A percentile compares a stretch with the other conserved stretches of the same genome.
Evolutionary conservation across 1,284 basidiomycete species (phyloP).

Genomic region (Ustilago vetiveriae): DNA sequence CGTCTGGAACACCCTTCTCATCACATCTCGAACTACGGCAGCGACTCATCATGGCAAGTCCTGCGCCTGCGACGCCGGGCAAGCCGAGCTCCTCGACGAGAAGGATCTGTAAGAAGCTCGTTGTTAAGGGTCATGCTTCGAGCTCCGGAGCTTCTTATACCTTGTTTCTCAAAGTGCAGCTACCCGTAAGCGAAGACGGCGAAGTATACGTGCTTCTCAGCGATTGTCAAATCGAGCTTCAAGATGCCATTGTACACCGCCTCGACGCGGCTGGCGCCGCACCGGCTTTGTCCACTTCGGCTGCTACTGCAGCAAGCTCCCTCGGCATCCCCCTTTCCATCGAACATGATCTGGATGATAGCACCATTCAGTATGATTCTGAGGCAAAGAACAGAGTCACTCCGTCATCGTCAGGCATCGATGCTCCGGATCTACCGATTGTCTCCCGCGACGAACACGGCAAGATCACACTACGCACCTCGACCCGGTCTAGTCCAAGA

Average conservation of each 20-base stretch:
- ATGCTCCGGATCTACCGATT: conserved; percentile 8
- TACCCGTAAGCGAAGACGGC: neutral
- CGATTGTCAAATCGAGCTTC: conserved; percentile 14
- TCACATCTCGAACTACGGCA: too few species aligned
- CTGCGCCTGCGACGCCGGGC: neutral
- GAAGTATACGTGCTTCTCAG: conserved; percentile 10
- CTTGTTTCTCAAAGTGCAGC: conserved; percentile 32
- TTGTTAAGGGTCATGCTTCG: conserved; percentile 37
- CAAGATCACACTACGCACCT: conserved; percentile 2
- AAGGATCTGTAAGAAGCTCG: conserved; percentile 46
- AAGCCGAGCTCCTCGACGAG: neutral
- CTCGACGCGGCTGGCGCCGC: conserved; percentile 34
- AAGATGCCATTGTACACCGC: conserved; percentile 25
- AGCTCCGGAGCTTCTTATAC: conserved; percentile 32
- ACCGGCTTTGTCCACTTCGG: conserved; percentile 36
- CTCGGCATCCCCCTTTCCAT: conserved; percentile 39
- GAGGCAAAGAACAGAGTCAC: neutral
- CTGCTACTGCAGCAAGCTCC: conserved; percentile 26
- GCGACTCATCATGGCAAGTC: conserved; percentile 12
- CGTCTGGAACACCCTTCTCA: too few species aligned
- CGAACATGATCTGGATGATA: conserved; percentile 24
- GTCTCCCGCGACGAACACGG: conserved; percentile 12
- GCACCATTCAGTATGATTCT: conserved; percentile 21
- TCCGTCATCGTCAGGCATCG: neutral
- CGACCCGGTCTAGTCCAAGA: conserved; percentile 8